Base-by-base conservation (phyloP, 2,329 filamentous ascomycete species). In the Penicillium aurantiogriseum region DNA sequence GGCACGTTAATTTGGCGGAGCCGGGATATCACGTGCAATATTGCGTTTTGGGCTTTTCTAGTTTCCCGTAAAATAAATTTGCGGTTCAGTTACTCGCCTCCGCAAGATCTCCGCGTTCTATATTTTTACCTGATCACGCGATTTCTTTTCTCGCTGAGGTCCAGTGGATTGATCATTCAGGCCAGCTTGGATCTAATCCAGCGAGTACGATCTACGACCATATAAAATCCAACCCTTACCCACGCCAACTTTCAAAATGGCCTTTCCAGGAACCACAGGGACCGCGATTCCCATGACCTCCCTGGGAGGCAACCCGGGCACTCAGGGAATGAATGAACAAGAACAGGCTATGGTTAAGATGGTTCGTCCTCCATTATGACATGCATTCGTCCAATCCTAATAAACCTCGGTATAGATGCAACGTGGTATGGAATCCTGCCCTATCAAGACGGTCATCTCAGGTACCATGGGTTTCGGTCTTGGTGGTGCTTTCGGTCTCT, bases 381-480 rank as follows among this genome's bases (percentile, higher is more conserved):
- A 13, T 54, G 42, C 13, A 36, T 5, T 10, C 4, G 3, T 25
- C 4, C 19, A 25, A n/a, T 56, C 25, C 52, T 57, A 33, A 23
- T 11, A 2, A 3, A 31, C 4, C 5, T 29, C 27, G 4, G 17
- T 33, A 25, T 53, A 94, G 90, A 88, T 96, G 80, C 86, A 91
- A 82, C 77, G 81, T 25, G 85, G 86, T 43, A 96, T 97, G 91
- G 92, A 97, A 76, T 95, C 91, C 35, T 99, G 94, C 73, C 86
- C 88, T 25, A 88, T 88, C 57, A 99, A 99, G 77, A 90, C 91
- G 19, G 88, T 86, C 66, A 89, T 99, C 77, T 90, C 92, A 0
- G 94, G 93, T 56, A 90, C 89, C 25, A 95, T 95, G 85, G 94
- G 94, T 17, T 97, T 97, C 69, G 94, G 88, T 38, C 88, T 99